Base-by-base conservation (phyloP, 495 filamentous ascomycete species). In the Aspergillus bertholletiae region DNA sequence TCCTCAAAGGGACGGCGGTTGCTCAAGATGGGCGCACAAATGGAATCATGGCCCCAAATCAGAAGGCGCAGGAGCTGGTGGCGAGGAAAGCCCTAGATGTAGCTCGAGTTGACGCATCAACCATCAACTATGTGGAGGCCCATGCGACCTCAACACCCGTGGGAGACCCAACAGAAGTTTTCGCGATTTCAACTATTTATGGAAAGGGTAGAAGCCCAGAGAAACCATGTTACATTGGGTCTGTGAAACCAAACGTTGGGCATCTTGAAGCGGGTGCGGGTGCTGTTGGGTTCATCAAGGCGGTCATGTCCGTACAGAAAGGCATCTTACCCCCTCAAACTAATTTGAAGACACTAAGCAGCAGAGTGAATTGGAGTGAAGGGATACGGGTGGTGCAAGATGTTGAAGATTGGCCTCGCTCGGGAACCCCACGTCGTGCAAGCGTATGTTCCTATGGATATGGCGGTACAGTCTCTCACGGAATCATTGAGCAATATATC, bases 191-290 rank as follows among this genome's bases (percentile, higher is more conserved):
- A 1, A 53, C 28, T 1, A 59, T 74, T 1, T 75, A 62, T 23
- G 56, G 56, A 12, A 18, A 23, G 1, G 23, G n/a, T 3, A 24
- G 55, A 3, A 13, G 7, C 24, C 7, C 3, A 17, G 24, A n/a
- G 17, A 39, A 53, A 3, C 50, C 50, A 17, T 53, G 50, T 18
- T 53, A 6, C 27, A 53, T 77, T 24, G 75, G 76, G 0, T 62
- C 67, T 7, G 48, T 77, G 35, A 79, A 79, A 46, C 57, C 72
- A 5, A 77, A 74, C 45, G 54, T 79, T 34, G 76, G 76, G 0
- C 76, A 79, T 63, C 60, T 73, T 11, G 75, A 80, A 54, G 77
- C 66, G 23, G 64, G 64, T n/a, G 70, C 75, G 3, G 78, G 78
- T 1, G 52, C 60, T 0, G 62, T 72, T 7, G 64, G 70, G 2